phyloP scores from a whole-genome alignment of 2,329 filamentous ascomycete species.

The Clarireedia homoeocarpa region DNA sequence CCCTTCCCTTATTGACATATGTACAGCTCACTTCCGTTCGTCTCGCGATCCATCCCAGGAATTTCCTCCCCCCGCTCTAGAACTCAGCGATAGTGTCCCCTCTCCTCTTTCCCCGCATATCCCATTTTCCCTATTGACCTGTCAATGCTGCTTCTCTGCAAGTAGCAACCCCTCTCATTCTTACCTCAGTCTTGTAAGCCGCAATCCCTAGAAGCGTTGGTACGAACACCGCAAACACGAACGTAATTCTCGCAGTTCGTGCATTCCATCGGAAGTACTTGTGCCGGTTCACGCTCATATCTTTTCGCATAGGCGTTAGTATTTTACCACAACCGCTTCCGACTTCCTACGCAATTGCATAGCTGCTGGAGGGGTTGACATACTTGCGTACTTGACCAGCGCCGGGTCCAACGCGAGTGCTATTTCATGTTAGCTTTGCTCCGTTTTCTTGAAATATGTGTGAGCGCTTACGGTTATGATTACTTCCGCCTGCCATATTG shows the following conservation, averaged over 20 bases:
- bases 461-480: slow-evolving; percentile 35
- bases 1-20: slow-evolving; percentile 10
- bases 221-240: slow-evolving; percentile 68
- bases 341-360: background rate
- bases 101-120: slow-evolving; percentile 79
- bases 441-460: background rate
- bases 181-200: slow-evolving; percentile 79
- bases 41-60: background rate
- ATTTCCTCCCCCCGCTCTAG: slow-evolving; percentile 33
- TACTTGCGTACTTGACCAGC: slow-evolving; percentile 48
- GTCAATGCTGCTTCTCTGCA: background rate
- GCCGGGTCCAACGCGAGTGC: slow-evolving; percentile 36
- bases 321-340: background rate
- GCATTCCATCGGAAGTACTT: slow-evolving; percentile 94
- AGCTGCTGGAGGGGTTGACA: slow-evolving; percentile 12
- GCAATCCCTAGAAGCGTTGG: slow-evolving; percentile 63
- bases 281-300: slow-evolving; percentile 76
- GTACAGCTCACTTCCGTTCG: slow-evolving; percentile 13
- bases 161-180: slow-evolving; percentile 31
- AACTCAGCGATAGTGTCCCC: slow-evolving; percentile 80
- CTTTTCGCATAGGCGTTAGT: slow-evolving; percentile 28
- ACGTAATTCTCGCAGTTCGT: slow-evolving; percentile 69
- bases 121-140: slow-evolving; percentile 65
- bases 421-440: slow-evolving; percentile 16
- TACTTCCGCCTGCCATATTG: slow-evolving; percentile 39